Percentiles rank a stretch among this genome's conserved stretches.
phyloP scores from a whole-genome alignment of 139 green algal genomes.

The Gonium pectorale region DNA sequence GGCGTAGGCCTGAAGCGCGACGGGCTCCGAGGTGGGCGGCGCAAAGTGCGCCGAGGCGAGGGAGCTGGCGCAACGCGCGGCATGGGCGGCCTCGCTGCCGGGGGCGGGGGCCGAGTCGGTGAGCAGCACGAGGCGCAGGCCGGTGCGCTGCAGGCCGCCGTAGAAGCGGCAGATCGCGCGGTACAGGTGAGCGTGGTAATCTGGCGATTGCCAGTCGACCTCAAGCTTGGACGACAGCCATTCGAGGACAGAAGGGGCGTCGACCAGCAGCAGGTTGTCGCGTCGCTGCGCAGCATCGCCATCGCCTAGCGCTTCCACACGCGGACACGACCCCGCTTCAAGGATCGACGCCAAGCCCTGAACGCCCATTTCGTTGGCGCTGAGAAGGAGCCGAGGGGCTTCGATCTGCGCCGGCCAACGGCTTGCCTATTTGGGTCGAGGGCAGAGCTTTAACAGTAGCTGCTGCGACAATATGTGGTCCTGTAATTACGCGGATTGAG shows the following conservation, averaged over 20 bases:
- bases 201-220: background rate
- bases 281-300: background rate
- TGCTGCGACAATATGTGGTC: no score
- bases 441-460: no score
- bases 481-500: no score
- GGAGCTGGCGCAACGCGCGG: background rate
- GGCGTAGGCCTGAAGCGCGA: constrained; percentile 20
- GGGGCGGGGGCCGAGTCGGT: constrained; percentile 1
- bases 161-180: background rate
- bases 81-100: constrained; percentile 1
- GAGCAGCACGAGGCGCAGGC: constrained; percentile 15
- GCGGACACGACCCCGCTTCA: no score
- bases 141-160: constrained; percentile 25
- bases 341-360: no score
- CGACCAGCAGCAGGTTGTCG: constrained; percentile 22
- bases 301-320: no score
- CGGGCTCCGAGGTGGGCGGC: background rate
- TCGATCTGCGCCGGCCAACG: no score
- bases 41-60: background rate
- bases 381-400: no score
- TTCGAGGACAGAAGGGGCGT: background rate
- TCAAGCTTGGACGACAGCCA: background rate
- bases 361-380: no score
- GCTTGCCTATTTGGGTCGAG: no score
- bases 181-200: background rate